A percentile compares a stretch with the other conserved stretches of the same genome.
phyloP scores from a whole-genome alignment of 2,329 filamentous ascomycete species.

The Cryphonectria parasitica region DNA sequence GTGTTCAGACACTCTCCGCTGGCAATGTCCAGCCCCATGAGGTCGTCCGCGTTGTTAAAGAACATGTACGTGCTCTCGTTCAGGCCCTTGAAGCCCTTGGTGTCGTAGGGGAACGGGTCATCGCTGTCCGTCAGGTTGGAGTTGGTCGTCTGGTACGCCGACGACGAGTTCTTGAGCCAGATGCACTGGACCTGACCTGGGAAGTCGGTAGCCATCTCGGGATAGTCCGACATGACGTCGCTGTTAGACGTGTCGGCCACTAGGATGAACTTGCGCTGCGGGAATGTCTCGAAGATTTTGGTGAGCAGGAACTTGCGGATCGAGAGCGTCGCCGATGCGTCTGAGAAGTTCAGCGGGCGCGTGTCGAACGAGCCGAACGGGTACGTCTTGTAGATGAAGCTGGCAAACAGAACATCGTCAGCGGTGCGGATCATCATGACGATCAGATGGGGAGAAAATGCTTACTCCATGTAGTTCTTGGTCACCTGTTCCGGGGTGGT shows the following conservation, averaged over 20 bases:
- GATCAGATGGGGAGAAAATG: not conserved
- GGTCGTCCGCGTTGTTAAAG: constrained; percentile 72
- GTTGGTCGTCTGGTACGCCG: constrained; percentile 7
- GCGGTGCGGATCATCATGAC: not conserved
- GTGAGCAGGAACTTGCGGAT: constrained; percentile 72
- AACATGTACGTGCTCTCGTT: constrained; percentile 77
- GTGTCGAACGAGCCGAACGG: constrained; percentile 79
- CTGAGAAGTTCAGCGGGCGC: constrained; percentile 78
- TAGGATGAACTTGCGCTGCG: constrained; percentile 74
- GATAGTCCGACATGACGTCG: constrained; percentile 72
- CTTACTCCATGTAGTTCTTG: constrained; percentile 72
- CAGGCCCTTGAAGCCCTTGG: constrained; percentile 68
- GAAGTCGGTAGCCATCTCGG: constrained; percentile 64
- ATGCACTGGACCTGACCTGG: constrained; percentile 78
- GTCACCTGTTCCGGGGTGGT: constrained; percentile 80
- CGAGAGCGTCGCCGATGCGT: constrained; percentile 70
- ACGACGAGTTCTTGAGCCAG: constrained; percentile 65
- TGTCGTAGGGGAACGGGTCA: constrained; percentile 77
- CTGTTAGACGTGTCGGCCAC: constrained; percentile 77
- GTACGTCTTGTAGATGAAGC: constrained; percentile 76
- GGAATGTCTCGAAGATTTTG: constrained; percentile 76
- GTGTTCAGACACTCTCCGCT: constrained; percentile 70
- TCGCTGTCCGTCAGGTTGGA: constrained; percentile 68
- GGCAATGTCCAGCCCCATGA: constrained; percentile 66
- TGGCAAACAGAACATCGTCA: constrained; percentile 24